These are phyloP conservation scores for Fusarium pseudonygamai DNA, from an alignment of 2,329 filamentous ascomycete genomes.

Conservation along the genomic window DNA sequence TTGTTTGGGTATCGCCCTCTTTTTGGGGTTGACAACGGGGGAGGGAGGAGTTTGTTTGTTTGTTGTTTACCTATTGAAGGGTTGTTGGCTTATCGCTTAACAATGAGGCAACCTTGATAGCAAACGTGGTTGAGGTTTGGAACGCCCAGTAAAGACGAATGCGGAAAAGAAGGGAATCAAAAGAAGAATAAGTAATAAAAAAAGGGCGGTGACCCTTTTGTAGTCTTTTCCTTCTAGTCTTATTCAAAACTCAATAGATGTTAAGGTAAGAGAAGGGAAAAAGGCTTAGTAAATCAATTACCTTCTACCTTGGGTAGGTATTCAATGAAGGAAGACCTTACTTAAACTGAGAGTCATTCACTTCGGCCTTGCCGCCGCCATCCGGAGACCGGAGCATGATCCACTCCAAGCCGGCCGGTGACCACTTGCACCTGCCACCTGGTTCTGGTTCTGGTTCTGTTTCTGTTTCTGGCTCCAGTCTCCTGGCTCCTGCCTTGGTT, in stretches of 20 bases:
- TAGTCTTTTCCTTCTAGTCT: neutral
- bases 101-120: neutral
- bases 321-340: neutral
- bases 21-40: neutral
- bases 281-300: neutral
- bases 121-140: neutral
- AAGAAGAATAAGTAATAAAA: neutral
- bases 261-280: neutral
- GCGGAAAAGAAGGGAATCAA: neutral
- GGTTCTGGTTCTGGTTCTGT: neutral
- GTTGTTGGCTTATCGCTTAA: neutral
- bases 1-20: conserved; percentile 4
- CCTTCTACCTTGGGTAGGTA: neutral
- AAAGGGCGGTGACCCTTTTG: neutral
- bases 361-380: conserved; percentile 25
- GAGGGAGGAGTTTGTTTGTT: neutral
- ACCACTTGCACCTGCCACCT: conserved; percentile 24
- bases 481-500: conserved; percentile 15
- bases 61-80: neutral
- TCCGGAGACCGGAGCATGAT: conserved; percentile 24
- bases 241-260: neutral
- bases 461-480: neutral
- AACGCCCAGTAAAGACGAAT: neutral
- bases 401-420: conserved; percentile 18
- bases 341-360: conserved; percentile 12